Evolutionary conservation across 164 flowering plant genomes (phyloP), one percentile per base, ranked within the genome.

Genomic region (Liriodendron chinense): DNA sequence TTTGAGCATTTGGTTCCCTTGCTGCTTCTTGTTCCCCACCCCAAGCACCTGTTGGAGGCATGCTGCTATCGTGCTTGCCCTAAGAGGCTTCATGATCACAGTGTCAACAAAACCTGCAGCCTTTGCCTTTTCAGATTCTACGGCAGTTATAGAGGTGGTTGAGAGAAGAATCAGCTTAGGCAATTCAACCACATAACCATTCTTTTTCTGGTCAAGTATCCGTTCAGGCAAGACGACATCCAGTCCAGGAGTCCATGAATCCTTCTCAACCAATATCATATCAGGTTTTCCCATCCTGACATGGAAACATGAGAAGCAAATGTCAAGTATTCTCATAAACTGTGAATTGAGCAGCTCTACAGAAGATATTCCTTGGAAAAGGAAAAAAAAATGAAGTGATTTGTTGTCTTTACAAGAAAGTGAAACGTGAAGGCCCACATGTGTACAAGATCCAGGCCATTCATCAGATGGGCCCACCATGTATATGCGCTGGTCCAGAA

Each of bases 21-120:
- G 85, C 49, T 72, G 88, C 76, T 80, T 80, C 79, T 80, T 88
- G 75, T 80, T 88, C 20, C 91, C 91, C 25, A 84, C 75, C 24
- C 92, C 94, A 47, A 92, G 75, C 20, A 89, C 90, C 74, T 91
- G 96, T 57, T 91, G 97, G 75, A 94, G 91, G 81, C 96, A 91
- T 14, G 91, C 96, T 56, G 92, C 97, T 49, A 93, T 78, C 92
- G 89, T 89, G 73, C 97, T 90, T 69, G 94, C 88, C 71, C 98
- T 85, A 79, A 94, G 71, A 59, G 98, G 98, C 79, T 94, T 94
- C 94, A 89, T 84, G 20, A 94, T 85, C 62, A 90, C 87, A 8
- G 89, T 89, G 69, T 94, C 92, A 23, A 86, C 84, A 83, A 92
- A 93, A 21, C 98, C 98, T 48, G 84, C 88, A 9, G 86, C 84